Base-by-base conservation (phyloP, 2,329 filamentous ascomycete genomes). In the Neopestalotiopsis clavispora region DNA sequence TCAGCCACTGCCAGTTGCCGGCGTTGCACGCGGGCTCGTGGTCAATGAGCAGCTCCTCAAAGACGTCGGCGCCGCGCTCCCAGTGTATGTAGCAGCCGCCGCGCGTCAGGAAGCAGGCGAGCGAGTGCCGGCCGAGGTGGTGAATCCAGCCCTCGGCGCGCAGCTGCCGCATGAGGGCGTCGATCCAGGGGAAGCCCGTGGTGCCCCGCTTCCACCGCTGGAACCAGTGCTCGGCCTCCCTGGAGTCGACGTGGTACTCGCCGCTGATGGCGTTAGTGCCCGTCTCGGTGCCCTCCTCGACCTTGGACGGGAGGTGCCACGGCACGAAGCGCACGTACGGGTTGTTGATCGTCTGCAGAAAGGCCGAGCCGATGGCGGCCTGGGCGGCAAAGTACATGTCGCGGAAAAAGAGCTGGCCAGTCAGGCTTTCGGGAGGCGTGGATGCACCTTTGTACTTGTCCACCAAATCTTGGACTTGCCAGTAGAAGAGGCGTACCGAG, bases 341-440 rank as follows among this genome's bases (percentile, higher is more conserved):
- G 74, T 95, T 95, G 45, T 87, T 86, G 63, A 87, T 82, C 0
- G 90, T 91, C 74, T 93, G 91, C 1, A 81, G 84, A 73, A 93
- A 94, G 0, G 82, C 74, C 40, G 86, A 83, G 0, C 92, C 92
- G 1, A 94, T 81, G 0, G 87, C 85, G 0, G 92, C 91, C 76
- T 95, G 92, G 0, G 92, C 92, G 14, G 87, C 92, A 73, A 95
- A 94, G 79, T 94, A 95, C 92, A 95, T 95, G 76, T 95, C 92
- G 17, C 92, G 86, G 78, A 95, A 95, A 12, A 94, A 82, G 1
- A 95, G 80, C 73, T 95, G 92, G 2, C 92, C 92, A 0, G 86
- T 90, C 17, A 95, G 78, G 70, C 89, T 92, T n/a, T 88, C 89
- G 0, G 92, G 92, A 0, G 91, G 89, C 32, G 83, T 81, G 7